A percentile compares a stretch with the other conserved stretches of the same genome.
phyloP scores from a whole-genome alignment of 345 rosid genomes.

The Linum lewisii region DNA sequence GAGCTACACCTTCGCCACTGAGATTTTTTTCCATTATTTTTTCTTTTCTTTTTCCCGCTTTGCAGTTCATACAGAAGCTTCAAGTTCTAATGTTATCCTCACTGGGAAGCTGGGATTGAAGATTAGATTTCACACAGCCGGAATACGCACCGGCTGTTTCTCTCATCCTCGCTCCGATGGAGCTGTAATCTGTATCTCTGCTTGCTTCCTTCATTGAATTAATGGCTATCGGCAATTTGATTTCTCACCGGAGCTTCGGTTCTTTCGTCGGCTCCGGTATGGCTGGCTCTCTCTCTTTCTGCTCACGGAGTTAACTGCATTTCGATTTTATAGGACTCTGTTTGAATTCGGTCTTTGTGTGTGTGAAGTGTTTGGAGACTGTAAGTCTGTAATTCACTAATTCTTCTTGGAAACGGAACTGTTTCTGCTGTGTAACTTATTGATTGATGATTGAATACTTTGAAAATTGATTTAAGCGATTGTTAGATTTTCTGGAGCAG shows the following conservation, averaged over 20 bases:
- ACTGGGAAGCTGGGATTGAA: not conserved
- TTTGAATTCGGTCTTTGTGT: no score
- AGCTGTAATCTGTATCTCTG: conserved; percentile 14
- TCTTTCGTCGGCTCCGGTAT: conserved; percentile 56
- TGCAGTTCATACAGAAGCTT: not conserved
- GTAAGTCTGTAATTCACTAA: no score
- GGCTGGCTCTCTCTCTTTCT: conserved; percentile 3
- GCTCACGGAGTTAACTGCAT: conserved; percentile 13
- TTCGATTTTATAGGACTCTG: not conserved
- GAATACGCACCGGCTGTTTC: not conserved
- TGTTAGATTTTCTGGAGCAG: not conserved
- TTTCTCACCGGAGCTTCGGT: conserved; percentile 56
- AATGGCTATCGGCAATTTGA: conserved; percentile 78
- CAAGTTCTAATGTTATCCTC: not conserved
- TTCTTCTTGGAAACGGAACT: not conserved
- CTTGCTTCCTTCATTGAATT: not conserved
- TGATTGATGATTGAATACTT: no score
- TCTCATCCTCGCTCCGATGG: conserved; percentile 16
- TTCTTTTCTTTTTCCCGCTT: no score
- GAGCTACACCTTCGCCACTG: conserved; percentile 28
- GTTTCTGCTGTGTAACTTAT: no score
- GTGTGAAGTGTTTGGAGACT: no score
- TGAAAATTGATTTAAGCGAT: not conserved
- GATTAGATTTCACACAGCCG: not conserved
- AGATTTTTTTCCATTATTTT: conserved; percentile 16